Percentiles rank a stretch among this genome's conserved stretches.
Evolutionary conservation across 2,329 filamentous ascomycete species (phyloP).

Genomic region (Stachybotrys chlorohalonatus): DNA sequence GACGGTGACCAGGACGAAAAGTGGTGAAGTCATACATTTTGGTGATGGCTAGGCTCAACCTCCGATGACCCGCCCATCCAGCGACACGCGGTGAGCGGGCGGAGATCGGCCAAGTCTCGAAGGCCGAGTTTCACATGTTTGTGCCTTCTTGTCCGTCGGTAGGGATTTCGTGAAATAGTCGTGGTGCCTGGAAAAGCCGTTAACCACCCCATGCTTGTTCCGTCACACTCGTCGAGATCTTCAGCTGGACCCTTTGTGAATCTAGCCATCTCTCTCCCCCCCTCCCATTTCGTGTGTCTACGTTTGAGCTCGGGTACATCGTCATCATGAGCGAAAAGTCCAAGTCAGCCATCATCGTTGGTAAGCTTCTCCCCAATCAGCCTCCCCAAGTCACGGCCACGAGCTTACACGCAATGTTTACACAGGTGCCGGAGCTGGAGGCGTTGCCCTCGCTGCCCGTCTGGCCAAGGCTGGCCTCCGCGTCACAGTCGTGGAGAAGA

Average conservation of each 20-base stretch:
- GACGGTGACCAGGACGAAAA: neutral
- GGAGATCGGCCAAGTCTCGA: neutral
- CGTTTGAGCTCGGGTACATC: neutral
- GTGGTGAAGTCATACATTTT: neutral
- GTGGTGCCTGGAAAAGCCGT: too few species aligned
- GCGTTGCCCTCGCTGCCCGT: constrained; percentile 62
- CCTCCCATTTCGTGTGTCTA: neutral
- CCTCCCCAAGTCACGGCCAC: neutral
- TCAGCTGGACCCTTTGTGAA: too few species aligned
- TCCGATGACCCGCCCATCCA: too few species aligned
- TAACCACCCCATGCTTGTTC: too few species aligned
- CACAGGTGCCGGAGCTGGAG: constrained; percentile 60
- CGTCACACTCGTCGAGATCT: too few species aligned
- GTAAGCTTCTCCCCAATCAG: constrained; percentile 4
- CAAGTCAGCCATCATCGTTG: constrained; percentile 18
- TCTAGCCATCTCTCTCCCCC: neutral
- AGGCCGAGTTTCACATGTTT: neutral
- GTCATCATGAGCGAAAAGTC: constrained; percentile 7
- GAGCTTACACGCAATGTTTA: neutral
- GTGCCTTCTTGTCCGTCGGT: neutral
- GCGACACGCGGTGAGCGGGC: too few species aligned
- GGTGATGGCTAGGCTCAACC: neutral
- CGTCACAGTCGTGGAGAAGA: constrained; percentile 75
- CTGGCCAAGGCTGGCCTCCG: constrained; percentile 60
- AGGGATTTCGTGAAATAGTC: neutral